Percentiles rank a stretch among this genome's conserved stretches.
These are phyloP conservation scores for Buddleja alternifolia DNA, from an alignment of 257 asterid species.

Conservation along the genomic window DNA sequence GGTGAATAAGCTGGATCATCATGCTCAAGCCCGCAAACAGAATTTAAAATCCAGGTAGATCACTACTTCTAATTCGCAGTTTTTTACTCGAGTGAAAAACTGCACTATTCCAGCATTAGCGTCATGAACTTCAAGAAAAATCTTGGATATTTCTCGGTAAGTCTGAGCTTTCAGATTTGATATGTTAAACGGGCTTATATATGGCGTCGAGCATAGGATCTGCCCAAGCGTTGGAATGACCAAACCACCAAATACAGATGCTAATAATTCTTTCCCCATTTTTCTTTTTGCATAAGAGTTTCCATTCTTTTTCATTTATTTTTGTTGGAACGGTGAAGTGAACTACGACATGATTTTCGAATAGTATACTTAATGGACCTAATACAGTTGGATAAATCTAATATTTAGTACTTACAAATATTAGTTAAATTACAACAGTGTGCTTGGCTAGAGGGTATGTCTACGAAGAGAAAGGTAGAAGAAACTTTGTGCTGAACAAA, in stretches of 20 bases:
- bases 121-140: not conserved
- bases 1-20: slow-evolving; percentile 11
- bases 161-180: not conserved
- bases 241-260: slow-evolving; percentile 1
- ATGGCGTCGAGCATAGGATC: slow-evolving; percentile 7
- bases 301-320: not conserved
- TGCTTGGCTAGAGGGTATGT: not conserved
- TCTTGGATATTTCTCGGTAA: slow-evolving; percentile 3
- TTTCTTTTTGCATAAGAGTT: not conserved
- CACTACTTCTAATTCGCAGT: slow-evolving; percentile 5
- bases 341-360: not conserved
- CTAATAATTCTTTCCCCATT: not conserved
- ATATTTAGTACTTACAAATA: not conserved
- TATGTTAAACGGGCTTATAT: not conserved
- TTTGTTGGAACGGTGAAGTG: not conserved
- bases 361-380: not conserved
- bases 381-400: not conserved
- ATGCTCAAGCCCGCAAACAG: slow-evolving; percentile 1
- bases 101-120: slow-evolving; percentile 17
- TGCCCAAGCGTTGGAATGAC: not conserved
- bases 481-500: not conserved
- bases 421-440: not conserved
- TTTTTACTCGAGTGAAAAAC: not conserved
- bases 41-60: not conserved
- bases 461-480: slow-evolving; percentile 11